Base-by-base conservation (phyloP, 768 basidiomycete genomes). In the Dictyophora rubrovolvata region DNA sequence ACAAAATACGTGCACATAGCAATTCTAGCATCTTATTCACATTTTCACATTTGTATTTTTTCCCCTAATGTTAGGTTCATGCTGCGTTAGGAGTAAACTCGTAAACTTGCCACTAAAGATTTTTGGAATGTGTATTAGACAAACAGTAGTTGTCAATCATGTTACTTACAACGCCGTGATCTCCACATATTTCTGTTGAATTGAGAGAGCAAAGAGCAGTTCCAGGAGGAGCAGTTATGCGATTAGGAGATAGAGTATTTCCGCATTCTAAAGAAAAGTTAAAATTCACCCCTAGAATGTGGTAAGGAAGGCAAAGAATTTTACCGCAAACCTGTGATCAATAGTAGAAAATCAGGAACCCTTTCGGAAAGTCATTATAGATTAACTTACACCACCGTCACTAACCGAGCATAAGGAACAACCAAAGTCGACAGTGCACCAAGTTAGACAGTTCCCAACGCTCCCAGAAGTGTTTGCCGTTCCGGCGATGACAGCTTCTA, bases 291-390 rank as follows among this genome's bases (percentile, higher is more conserved):
- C n/a, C 35, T 14, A 8, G n/a, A n/a, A n/a, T n/a, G 2, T 22
- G 22, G 47, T 48, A 22, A 18, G 22, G 1, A 12, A 5, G 10
- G 5, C 20, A 12, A 18, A 16, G 20, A 1, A 28, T 14, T 7
- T 56, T 21, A 56, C 55, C 55, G 28, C 55, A 56, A 22, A 56
- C 55, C 55, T 56, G 35, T 37, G n/a, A 56, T 14, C 36, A n/a
- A 10, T n/a, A n/a, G n/a, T 12, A 56, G 55, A 22, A 9, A 1
- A 14, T 56, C 9, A 48, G 16, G 8, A 34, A 48, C 5, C 2
- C 8, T 6, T 14, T 21, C 37, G n/a, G n/a, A 46, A 46, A 16
- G 6, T 11, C 8, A 22, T 28, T n/a, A 48, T 18, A 48, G 21
- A 48, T 46, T 11, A 47, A 56, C 37, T 48, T 18, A 56, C 55